Evolutionary conservation across 2,329 filamentous ascomycete species (phyloP).

Genomic region (Paraphaeosphaeria minitans): DNA sequence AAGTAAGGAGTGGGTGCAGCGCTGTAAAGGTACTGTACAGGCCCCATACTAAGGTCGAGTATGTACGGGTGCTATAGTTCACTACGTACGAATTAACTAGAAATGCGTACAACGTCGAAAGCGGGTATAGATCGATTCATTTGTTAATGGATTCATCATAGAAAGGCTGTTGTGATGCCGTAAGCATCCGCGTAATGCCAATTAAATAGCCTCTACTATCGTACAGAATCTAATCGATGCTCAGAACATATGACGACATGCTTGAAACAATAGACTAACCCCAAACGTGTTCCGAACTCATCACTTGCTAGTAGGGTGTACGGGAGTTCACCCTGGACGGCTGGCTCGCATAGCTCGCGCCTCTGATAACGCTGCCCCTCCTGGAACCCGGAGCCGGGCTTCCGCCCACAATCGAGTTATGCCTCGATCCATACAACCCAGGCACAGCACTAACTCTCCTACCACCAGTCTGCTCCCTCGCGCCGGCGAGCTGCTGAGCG

Average conservation of each 20-base stretch:
- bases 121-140: too few relatives aligned
- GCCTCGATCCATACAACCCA: conserved; percentile 37
- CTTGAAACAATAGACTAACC: background rate
- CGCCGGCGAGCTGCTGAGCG: conserved; percentile 52
- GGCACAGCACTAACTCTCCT: conserved; percentile 40
- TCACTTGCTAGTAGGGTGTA: background rate
- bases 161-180: background rate
- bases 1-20: conserved; percentile 3
- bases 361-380: conserved; percentile 38
- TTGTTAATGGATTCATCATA: background rate
- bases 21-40: too few relatives aligned
- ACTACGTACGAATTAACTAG: too few relatives aligned
- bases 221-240: background rate
- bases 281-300: background rate
- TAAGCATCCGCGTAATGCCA: background rate
- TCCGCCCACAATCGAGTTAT: conserved; percentile 32
- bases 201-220: background rate
- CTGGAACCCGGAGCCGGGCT: conserved; percentile 27
- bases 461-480: conserved; percentile 40
- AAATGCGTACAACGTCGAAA: too few relatives aligned
- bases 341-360: conserved; percentile 15
- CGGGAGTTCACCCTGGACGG: background rate
- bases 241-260: background rate
- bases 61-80: too few relatives aligned
- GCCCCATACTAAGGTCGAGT: too few relatives aligned